Conservation (phyloP, 495 filamentous ascomycete genomes). For the Aspergillus sclerotioniger region DNA sequence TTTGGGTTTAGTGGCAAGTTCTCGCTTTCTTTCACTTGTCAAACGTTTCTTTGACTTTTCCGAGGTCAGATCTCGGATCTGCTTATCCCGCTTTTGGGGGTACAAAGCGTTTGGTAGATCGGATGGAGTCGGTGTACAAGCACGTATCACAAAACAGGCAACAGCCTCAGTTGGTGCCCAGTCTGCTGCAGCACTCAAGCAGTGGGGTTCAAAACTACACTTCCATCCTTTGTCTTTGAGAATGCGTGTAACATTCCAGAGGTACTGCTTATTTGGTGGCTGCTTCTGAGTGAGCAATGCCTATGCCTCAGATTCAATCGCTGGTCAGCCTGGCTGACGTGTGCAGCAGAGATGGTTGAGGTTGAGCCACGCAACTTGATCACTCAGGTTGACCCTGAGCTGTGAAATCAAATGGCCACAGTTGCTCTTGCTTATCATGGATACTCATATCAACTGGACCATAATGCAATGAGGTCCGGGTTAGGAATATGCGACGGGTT, state of each 20-base stretch:
- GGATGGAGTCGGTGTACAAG: too few relatives aligned
- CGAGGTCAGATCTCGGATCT: too few relatives aligned
- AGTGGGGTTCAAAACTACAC: too few relatives aligned
- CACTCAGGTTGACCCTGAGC: neutral
- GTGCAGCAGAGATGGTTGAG: neutral
- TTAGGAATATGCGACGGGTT: neutral
- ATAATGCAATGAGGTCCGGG: neutral
- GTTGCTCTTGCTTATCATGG: neutral
- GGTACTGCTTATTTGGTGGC: neutral
- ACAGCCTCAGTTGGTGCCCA: neutral
- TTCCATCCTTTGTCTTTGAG: neutral
- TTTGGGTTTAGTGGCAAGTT: neutral
- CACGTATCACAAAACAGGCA: neutral
- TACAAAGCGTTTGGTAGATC: too few relatives aligned
- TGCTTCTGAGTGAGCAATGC: neutral
- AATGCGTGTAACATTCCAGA: neutral
- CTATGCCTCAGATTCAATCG: neutral
- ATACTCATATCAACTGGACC: neutral
- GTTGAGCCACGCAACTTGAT: neutral
- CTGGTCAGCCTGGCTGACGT: neutral
- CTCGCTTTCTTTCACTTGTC: too few relatives aligned
- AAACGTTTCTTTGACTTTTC: too few relatives aligned
- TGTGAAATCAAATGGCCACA: neutral
- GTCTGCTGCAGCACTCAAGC: neutral
- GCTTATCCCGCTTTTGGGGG: neutral